Evolutionary conservation across 176 grass and related monocot genomes (phyloP).

Genomic region (Echinochloa phyllopogon): DNA sequence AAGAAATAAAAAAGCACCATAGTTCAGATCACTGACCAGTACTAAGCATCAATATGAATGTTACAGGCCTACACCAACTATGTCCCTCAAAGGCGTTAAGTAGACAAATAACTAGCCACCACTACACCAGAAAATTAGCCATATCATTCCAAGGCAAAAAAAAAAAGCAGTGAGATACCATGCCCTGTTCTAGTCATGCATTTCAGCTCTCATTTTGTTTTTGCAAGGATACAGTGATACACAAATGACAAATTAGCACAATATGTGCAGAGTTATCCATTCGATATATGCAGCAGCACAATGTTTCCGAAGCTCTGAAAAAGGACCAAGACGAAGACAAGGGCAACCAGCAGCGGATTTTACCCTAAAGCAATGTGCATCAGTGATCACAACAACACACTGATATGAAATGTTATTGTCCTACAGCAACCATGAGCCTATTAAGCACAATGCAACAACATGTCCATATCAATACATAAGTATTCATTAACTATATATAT

Average conservation of each 20-base stretch:
- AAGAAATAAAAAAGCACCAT: background rate
- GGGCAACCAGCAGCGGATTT: background rate
- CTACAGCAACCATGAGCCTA: background rate
- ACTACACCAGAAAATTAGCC: background rate
- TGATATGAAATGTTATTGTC: background rate
- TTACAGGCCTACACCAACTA: background rate
- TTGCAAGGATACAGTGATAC: background rate
- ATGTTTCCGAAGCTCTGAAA: background rate
- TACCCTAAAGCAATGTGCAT: background rate
- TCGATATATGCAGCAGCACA: background rate
- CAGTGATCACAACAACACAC: background rate
- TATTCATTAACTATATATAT: background rate
- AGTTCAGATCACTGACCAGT: background rate
- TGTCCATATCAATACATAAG: background rate
- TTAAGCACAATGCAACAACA: background rate
- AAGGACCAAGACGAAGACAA: background rate
- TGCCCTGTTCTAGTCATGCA: background rate
- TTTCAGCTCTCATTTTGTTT: background rate
- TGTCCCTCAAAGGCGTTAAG: background rate
- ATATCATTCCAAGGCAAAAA: background rate
- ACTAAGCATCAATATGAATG: background rate
- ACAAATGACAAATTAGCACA: background rate
- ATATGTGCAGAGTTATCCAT: no score
- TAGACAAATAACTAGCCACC: background rate
- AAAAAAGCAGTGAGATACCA: conserved; percentile 8